phyloP scores from a whole-genome alignment of 2,329 filamentous ascomycete species.

The Calonectria henricotiae region DNA sequence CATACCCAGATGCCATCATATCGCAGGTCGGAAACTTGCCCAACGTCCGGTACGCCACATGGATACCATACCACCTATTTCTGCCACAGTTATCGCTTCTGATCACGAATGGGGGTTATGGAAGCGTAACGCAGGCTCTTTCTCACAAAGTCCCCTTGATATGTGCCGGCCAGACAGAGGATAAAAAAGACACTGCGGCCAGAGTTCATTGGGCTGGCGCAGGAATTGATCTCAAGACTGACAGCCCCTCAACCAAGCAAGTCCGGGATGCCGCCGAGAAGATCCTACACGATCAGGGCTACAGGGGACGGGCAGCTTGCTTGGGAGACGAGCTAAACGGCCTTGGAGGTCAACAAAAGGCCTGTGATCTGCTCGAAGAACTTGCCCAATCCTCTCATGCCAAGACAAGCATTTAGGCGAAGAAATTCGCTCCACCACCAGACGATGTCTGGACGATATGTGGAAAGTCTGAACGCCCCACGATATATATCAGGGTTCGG shows the following conservation, averaged over 20 bases:
- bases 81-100: slow-evolving; percentile 56
- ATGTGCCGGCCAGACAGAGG: slow-evolving; percentile 58
- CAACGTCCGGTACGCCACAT: slow-evolving; percentile 56
- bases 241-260: slow-evolving; percentile 52
- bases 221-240: slow-evolving; percentile 59
- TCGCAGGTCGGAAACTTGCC: slow-evolving; percentile 40
- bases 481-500: slow-evolving; percentile 24
- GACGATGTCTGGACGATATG: too few relatives aligned
- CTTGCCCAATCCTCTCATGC: slow-evolving; percentile 27
- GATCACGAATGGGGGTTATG: slow-evolving; percentile 60
- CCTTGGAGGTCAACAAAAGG: slow-evolving; percentile 51
- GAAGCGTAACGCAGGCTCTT: slow-evolving; percentile 58
- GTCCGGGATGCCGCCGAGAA: slow-evolving; percentile 49
- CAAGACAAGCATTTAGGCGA: neutral
- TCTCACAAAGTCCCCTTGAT: slow-evolving; percentile 57
- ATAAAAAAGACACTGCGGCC: slow-evolving; percentile 59
- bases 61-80: slow-evolving; percentile 58
- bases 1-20: slow-evolving; percentile 51
- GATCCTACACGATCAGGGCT: slow-evolving; percentile 50
- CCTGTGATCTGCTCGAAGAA: slow-evolving; percentile 54
- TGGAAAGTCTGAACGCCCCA: slow-evolving; percentile 8
- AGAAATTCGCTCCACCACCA: neutral
- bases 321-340: slow-evolving; percentile 52
- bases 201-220: slow-evolving; percentile 55
- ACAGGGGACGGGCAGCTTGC: slow-evolving; percentile 44